A percentile compares a stretch with the other conserved stretches of the same genome.
These are phyloP conservation scores for Nevesoporus exiguus DNA, from an alignment of 768 basidiomycete species.

Conservation along the genomic window DNA sequence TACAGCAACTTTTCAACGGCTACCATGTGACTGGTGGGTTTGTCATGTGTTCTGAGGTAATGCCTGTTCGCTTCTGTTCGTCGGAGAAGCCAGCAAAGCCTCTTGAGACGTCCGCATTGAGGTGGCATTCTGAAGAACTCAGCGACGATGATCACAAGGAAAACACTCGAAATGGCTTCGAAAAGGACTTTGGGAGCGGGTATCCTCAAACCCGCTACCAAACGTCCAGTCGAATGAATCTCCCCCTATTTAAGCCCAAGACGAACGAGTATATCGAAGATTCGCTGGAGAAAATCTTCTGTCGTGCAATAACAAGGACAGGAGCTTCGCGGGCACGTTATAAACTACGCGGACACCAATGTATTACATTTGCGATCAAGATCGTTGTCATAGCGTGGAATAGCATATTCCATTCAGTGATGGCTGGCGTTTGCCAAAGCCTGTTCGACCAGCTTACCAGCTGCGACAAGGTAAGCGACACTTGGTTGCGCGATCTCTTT, in stretches of 20 bases:
- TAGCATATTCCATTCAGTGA: slow-evolving; percentile 14
- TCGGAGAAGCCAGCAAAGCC: slow-evolving; percentile 95
- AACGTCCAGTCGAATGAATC: background rate
- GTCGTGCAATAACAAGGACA: too few relatives aligned
- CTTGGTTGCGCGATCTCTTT: background rate
- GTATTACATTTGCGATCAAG: too few relatives aligned
- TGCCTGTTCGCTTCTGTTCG: too few relatives aligned
- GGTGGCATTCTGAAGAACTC: slow-evolving; percentile 76
- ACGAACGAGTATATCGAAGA: slow-evolving; percentile 83
- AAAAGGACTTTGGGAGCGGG: slow-evolving; percentile 64
- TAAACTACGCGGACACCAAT: slow-evolving; percentile 29
- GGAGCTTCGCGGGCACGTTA: slow-evolving; percentile 60
- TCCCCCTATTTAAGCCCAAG: slow-evolving; percentile 68
- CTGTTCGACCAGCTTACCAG: slow-evolving; percentile 4
- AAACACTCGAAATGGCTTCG: slow-evolving; percentile 27
- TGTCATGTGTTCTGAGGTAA: too few relatives aligned
- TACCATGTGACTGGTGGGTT: too few relatives aligned
- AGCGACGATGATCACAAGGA: slow-evolving; percentile 15
- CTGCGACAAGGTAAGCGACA: slow-evolving; percentile 13
- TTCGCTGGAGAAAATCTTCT: slow-evolving; percentile 83
- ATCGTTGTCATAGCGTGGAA: background rate
- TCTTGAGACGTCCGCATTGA: slow-evolving; percentile 92
- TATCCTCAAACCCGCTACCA: slow-evolving; percentile 53
- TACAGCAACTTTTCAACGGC: too few relatives aligned
- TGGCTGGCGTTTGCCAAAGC: slow-evolving; percentile 14